phyloP scores from a whole-genome alignment of 306 rosid species.

The Vicia faba region DNA sequence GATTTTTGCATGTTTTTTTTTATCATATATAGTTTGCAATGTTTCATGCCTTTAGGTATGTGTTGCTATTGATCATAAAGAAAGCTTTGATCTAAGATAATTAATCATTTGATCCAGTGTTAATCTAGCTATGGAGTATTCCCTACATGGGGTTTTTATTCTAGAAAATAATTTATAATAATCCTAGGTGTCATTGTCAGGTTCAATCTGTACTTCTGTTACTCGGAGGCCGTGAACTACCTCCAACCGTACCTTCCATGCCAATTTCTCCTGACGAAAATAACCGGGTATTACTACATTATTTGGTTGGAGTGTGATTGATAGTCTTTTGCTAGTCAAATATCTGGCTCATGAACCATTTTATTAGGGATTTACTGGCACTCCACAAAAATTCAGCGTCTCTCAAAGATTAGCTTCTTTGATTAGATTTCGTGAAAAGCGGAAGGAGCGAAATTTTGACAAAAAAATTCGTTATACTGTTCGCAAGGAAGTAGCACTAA shows the following conservation, averaged over 20 bases:
- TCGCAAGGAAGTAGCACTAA: slow-evolving; percentile 79
- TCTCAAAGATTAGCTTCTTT: slow-evolving; percentile 76
- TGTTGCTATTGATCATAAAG: neutral
- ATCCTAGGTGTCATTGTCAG: slow-evolving; percentile 48
- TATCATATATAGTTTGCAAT: too few species aligned
- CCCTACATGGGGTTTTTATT: slow-evolving; percentile 23
- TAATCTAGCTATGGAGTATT: slow-evolving; percentile 13
- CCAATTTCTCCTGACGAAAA: slow-evolving; percentile 48
- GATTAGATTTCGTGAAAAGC: slow-evolving; percentile 80
- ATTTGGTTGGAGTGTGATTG: slow-evolving; percentile 36
- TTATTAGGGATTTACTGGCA: slow-evolving; percentile 58
- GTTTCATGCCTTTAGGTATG: neutral
- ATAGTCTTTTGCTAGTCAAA: slow-evolving; percentile 40
- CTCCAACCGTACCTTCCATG: slow-evolving; percentile 48
- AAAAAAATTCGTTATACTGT: slow-evolving; percentile 82
- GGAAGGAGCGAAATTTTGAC: slow-evolving; percentile 79
- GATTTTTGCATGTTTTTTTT: neutral
- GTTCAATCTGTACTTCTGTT: slow-evolving; percentile 77
- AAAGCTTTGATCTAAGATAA: slow-evolving; percentile 9
- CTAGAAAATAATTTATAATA: slow-evolving; percentile 32
- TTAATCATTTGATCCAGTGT: slow-evolving; percentile 24
- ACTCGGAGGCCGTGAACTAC: slow-evolving; percentile 70
- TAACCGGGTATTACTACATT: slow-evolving; percentile 53
- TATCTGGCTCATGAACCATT: slow-evolving; percentile 50
- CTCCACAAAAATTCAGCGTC: slow-evolving; percentile 60